Evolutionary conservation across 805 yeast species (phyloP), one percentile per base, ranked within the genome.

Genomic region (Suhomyces sp.): DNA sequence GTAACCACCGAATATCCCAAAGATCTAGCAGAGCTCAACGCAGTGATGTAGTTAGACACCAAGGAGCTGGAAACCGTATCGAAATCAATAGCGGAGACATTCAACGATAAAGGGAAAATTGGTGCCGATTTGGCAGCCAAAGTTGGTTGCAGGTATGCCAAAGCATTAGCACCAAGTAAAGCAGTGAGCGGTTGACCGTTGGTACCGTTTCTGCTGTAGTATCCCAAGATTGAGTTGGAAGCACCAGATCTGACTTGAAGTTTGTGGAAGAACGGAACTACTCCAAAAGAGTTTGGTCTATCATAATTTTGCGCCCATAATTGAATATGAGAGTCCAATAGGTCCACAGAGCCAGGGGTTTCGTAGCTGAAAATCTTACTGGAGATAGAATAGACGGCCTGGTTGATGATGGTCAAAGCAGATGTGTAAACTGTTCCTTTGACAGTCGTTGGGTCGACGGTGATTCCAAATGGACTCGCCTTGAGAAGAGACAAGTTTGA

Each of bases 201-300:
- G 31, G 64, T 54, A 6, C 62, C 63, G 35, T 50, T 47, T 31
- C 51, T 53, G 27, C 53, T 43, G 35, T 77, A 58, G 62, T 81
- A 90, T 24, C 96, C 97, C 33, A 85, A 65, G 29, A 91, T 72
- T 18, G 85, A 76, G 43, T 79, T 73, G 29, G 91, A 86, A 20
- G 96, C 93, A 50, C 96, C 97, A 2, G 83, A 68, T 56, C 95
- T 79, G 38, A 86, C 76, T 53, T 88, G 88, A 38, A 82, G 59
- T 44, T 74, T 65, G 53, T 77, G 68, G 47, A 82, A 60, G 35
- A 68, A 68, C 18, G 95, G 93, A 36, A 80, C 76, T n/a, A 57
- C 60, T 16, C 79, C 80, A 29, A 59, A 53, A 10, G 76, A 65
- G 53, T 83, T 82, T 25, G 56, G 52, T 28, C 70, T 50, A 50